phyloP scores from a whole-genome alignment of 352 stramenopile genomes.

The Phytophthora aleatoria region DNA sequence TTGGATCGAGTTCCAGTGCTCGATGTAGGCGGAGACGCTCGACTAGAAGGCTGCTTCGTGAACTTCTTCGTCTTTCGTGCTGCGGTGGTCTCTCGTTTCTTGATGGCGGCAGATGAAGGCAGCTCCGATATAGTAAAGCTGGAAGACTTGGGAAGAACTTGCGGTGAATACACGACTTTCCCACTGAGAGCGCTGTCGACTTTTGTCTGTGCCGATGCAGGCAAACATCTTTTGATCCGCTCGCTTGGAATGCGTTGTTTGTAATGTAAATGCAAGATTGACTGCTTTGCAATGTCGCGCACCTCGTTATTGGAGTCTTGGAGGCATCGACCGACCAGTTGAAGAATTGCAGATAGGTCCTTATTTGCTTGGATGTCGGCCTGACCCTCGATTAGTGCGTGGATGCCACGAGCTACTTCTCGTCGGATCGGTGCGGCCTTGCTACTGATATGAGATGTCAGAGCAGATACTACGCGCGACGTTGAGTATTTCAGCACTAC shows the following conservation, averaged over 20 bases:
- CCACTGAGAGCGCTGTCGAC: constrained; percentile 51
- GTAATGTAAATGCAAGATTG: constrained; percentile 51
- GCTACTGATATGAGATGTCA: constrained; percentile 46
- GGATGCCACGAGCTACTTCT: constrained; percentile 63
- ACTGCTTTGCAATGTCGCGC: constrained; percentile 67
- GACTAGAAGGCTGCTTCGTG: constrained; percentile 20
- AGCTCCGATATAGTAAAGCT: constrained; percentile 1
- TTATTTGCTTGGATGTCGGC: constrained; percentile 39
- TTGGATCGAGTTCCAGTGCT: constrained; percentile 28
- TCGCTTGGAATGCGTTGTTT: constrained; percentile 46
- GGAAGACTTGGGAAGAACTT: constrained; percentile 7
- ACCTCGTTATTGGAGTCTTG: constrained; percentile 83
- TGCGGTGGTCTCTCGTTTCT: constrained; percentile 13
- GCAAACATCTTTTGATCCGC: constrained; percentile 62
- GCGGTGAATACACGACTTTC: constrained; percentile 31
- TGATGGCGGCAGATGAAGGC: neutral
- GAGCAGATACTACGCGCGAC: constrained; percentile 43
- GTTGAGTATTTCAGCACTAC: constrained; percentile 67
- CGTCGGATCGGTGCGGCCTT: constrained; percentile 60
- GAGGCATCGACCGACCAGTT: constrained; percentile 62
- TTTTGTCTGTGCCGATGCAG: constrained; percentile 43
- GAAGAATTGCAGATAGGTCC: constrained; percentile 47
- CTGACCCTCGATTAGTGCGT: constrained; percentile 51
- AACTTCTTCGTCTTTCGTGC: constrained; percentile 11
- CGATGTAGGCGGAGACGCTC: constrained; percentile 16